phyloP scores from a whole-genome alignment of 805 yeast genomes.

The Brettanomyces anomalus region DNA sequence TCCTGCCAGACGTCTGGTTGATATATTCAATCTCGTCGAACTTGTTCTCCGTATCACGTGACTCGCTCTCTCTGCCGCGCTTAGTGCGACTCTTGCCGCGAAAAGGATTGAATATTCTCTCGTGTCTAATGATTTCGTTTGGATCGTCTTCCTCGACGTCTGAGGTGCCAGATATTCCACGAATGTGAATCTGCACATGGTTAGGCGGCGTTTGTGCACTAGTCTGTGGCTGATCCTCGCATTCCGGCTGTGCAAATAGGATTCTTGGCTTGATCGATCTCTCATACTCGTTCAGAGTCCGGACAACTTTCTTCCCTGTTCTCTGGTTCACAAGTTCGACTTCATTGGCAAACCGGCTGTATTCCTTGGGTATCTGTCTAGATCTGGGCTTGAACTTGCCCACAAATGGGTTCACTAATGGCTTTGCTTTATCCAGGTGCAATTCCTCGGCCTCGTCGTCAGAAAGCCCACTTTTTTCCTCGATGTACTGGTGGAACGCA shows the following conservation, averaged over 20 bases:
- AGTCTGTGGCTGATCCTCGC: background rate
- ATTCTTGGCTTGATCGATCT: slow-evolving; percentile 30
- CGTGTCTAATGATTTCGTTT: slow-evolving; percentile 13
- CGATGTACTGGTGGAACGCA: slow-evolving; percentile 20
- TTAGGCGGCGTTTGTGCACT: slow-evolving; percentile 5
- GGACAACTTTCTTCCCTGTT: slow-evolving; percentile 30
- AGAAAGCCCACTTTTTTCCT: slow-evolving; percentile 10
- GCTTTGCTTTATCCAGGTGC: slow-evolving; percentile 3
- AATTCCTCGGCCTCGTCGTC: slow-evolving; percentile 15
- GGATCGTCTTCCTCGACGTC: slow-evolving; percentile 2
- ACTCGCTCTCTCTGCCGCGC: background rate
- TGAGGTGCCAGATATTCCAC: background rate
- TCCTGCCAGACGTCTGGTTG: slow-evolving; percentile 26
- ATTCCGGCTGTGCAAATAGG: slow-evolving; percentile 19
- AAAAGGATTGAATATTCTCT: slow-evolving; percentile 19
- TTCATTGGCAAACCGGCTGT: slow-evolving; percentile 25
- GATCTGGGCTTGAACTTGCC: slow-evolving; percentile 1
- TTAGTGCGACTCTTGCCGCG: slow-evolving; percentile 2
- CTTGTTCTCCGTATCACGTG: background rate
- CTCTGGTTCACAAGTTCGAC: slow-evolving; percentile 32
- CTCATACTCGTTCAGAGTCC: slow-evolving; percentile 24
- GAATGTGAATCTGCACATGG: background rate
- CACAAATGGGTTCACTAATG: slow-evolving; percentile 24
- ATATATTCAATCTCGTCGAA: slow-evolving; percentile 14
- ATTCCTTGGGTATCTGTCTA: slow-evolving; percentile 1